phyloP scores from a whole-genome alignment of 179 eudicot species.

The Camellia oleifera region DNA sequence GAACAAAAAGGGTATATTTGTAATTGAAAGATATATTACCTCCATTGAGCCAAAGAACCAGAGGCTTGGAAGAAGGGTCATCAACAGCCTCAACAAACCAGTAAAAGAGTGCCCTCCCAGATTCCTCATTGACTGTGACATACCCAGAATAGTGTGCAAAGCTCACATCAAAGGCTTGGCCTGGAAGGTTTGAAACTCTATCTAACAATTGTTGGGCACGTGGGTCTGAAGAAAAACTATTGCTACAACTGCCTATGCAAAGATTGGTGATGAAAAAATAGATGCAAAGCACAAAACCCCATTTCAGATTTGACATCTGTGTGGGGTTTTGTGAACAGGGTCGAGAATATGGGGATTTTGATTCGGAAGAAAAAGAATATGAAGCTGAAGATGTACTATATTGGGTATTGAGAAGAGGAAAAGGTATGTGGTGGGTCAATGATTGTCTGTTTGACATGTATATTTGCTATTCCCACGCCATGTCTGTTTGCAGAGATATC shows the following conservation, averaged over 20 bases:
- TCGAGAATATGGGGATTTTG: not conserved
- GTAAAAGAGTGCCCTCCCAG: constrained; percentile 79
- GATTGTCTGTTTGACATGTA: not conserved
- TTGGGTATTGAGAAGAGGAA: not conserved
- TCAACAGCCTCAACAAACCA: constrained; percentile 85
- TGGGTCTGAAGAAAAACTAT: constrained; percentile 30
- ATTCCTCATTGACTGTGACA: constrained; percentile 67
- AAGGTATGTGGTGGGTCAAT: not conserved
- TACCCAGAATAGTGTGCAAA: constrained; percentile 85
- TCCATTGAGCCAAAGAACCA: constrained; percentile 97
- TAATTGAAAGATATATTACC: constrained; percentile 31
- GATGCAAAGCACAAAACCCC: constrained; percentile 25
- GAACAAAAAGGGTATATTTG: not conserved
- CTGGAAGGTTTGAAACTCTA: constrained; percentile 56
- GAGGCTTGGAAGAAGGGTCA: constrained; percentile 76
- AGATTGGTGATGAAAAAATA: constrained; percentile 19
- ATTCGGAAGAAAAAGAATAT: not conserved
- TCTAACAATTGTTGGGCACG: constrained; percentile 48
- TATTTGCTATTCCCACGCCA: too few species aligned
- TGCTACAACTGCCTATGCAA: constrained; percentile 20
- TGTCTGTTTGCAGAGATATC: too few species aligned
- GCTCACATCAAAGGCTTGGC: constrained; percentile 61
- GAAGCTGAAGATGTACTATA: not conserved
- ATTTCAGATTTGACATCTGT: constrained; percentile 33
- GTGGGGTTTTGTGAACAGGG: not conserved